These are phyloP conservation scores for Talaromyces piceae DNA, from an alignment of 2,329 filamentous ascomycete species.

Conservation along the genomic window DNA sequence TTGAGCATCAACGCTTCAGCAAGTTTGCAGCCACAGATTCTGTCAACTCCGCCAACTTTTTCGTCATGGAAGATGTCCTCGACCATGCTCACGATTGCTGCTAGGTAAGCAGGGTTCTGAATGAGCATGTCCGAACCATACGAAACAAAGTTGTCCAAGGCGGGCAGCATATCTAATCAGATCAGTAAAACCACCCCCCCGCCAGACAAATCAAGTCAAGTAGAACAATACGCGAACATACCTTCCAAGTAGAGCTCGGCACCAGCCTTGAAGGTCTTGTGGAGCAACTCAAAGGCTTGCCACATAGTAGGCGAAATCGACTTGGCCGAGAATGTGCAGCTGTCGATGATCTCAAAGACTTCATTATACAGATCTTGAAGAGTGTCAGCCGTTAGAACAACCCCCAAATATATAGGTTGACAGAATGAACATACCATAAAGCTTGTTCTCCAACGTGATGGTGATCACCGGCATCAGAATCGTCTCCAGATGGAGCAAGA, in stretches of 20 bases:
- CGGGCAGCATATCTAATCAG: constrained; percentile 80
- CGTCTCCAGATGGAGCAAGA: constrained; percentile 86
- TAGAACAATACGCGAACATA: no score
- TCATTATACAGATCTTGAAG: constrained; percentile 83
- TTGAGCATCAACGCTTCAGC: constrained; percentile 97
- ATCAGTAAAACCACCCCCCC: background rate
- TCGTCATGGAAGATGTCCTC: constrained; percentile 88
- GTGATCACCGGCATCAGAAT: constrained; percentile 96
- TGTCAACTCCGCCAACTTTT: constrained; percentile 86
- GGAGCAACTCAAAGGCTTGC: constrained; percentile 94
- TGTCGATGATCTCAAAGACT: constrained; percentile 97
- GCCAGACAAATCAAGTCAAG: background rate
- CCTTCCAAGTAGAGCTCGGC: constrained; percentile 90
- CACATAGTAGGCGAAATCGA: constrained; percentile 95
- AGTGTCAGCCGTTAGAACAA: constrained; percentile 11
- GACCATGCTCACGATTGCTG: constrained; percentile 88
- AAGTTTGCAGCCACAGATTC: constrained; percentile 95
- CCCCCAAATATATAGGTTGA: background rate
- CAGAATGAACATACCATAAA: constrained; percentile 57
- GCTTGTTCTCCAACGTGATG: constrained; percentile 93
- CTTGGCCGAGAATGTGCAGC: constrained; percentile 97
- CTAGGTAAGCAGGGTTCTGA: constrained; percentile 77
- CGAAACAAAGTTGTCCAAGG: constrained; percentile 94
- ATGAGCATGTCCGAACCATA: constrained; percentile 76
- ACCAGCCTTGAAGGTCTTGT: constrained; percentile 93